phyloP scores from a whole-genome alignment of 305 asterid species.

The Withania somnifera region DNA sequence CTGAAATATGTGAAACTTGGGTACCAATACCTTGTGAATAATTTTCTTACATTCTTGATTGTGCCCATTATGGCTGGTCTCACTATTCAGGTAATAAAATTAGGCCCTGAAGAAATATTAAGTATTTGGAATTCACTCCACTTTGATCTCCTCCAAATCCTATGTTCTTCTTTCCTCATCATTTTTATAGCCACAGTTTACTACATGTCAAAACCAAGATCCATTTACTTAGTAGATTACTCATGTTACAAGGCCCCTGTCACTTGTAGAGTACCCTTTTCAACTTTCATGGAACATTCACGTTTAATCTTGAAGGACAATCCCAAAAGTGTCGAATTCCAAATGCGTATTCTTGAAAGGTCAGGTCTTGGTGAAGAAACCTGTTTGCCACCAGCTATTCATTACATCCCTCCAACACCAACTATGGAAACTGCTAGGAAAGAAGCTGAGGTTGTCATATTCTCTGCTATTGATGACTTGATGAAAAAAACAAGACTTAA shows the following conservation, averaged over 20 bases:
- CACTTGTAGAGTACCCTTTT: conserved; percentile 50
- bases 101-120: conserved; percentile 30
- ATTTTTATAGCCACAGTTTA: conserved; percentile 35
- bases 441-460: conserved; percentile 54
- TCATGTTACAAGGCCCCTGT: conserved; percentile 68
- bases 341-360: conserved; percentile 65
- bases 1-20: conserved; percentile 45
- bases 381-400: conserved; percentile 55
- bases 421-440: conserved; percentile 58
- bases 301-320: conserved; percentile 41
- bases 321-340: conserved; percentile 70
- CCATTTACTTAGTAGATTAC: conserved; percentile 56
- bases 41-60: conserved; percentile 34
- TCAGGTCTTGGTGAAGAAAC: conserved; percentile 85
- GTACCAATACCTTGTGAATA: conserved; percentile 50
- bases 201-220: conserved; percentile 62
- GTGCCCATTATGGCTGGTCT: conserved; percentile 25
- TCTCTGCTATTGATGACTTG: conserved; percentile 44
- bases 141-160: conserved; percentile 24
- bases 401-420: conserved; percentile 65
- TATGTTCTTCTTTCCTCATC: conserved; percentile 28
- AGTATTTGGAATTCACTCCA: conserved; percentile 25
- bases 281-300: conserved; percentile 80
- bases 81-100: conserved; percentile 13
- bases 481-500: conserved; percentile 38